Evolutionary conservation across 495 filamentous ascomycete species (phyloP), one percentile per base, ranked within the genome.

Genomic region (Aspergillus baeticus): DNA sequence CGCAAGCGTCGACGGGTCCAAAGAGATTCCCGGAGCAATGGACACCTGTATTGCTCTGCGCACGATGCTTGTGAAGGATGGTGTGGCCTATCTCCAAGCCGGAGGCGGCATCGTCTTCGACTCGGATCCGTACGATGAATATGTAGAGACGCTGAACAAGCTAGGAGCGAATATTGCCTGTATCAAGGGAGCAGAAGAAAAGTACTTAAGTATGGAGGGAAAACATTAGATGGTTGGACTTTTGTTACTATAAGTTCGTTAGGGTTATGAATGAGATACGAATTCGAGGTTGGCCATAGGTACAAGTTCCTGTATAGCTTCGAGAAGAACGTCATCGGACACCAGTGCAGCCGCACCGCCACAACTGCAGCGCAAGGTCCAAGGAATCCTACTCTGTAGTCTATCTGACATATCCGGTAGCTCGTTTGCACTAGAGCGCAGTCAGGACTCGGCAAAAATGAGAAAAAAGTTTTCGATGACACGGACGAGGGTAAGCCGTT

Each of bases 31-130:
- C 51, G 94, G 95, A 8, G 91, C 90, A 11, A 98, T 98, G 94
- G 94, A 98, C 68, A 97, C 93, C 2, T 97, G 92, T 69, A 98
- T 98, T 72, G 94, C 94, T n/a, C 77, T 98, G 55, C 82, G 94
- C 36, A 98, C 94, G 8, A 98, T 98, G 94, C 62, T 96, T 66
- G 80, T 94, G 42, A 98, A 98, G 76, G 88, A 95, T 53, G 89
- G 87, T 0, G 78, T 92, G 36, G 93, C 91, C 18, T 98, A 96
- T 72, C 78, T 98, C 36, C 95, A 98, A 68, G 94, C 94, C 33
- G 90, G 91, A n/a, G 94, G 94, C 37, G 94, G 94, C 14, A 98
- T 98, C 64, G 94, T 98, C 18, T 96, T 94, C 69, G 94, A 98
- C 70, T 92, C 88, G 13, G 94, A 96, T 68, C 85, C 85, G 37